Conservation (phyloP, 495 filamentous ascomycete genomes). For the Xylaria curta region DNA sequence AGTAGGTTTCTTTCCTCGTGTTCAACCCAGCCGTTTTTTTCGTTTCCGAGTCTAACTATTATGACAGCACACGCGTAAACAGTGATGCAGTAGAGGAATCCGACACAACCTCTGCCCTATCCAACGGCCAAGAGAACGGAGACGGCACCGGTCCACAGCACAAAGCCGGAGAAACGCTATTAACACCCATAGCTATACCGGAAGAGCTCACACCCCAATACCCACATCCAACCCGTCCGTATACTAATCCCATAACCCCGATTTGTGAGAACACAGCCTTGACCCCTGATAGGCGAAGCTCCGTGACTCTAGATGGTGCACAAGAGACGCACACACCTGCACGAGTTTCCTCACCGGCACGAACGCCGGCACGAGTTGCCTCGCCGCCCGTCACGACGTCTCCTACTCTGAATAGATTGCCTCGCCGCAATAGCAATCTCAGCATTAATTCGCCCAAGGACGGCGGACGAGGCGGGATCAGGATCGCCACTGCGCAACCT, state of each 20-base stretch:
- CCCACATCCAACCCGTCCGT: slow-evolving; percentile 15
- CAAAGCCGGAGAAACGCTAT: slow-evolving; percentile 30
- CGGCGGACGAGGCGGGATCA: slow-evolving; percentile 43
- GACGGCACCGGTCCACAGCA: slow-evolving; percentile 21
- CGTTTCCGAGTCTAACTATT: neutral
- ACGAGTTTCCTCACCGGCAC: slow-evolving; percentile 14
- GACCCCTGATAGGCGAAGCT: slow-evolving; percentile 20
- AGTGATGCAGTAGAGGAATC: slow-evolving; percentile 39
- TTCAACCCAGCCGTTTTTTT: neutral
- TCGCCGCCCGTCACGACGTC: too few relatives aligned
- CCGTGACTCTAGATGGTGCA: slow-evolving; percentile 15
- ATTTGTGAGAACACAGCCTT: slow-evolving; percentile 29
- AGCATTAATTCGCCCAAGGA: slow-evolving; percentile 38
- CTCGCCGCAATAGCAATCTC: slow-evolving; percentile 32
- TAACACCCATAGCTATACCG: slow-evolving; percentile 18
- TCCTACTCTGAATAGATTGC: too few relatives aligned
- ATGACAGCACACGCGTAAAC: slow-evolving; percentile 30
- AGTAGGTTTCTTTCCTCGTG: slow-evolving; percentile 31
- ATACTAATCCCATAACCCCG: slow-evolving; percentile 28
- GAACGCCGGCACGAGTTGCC: neutral
- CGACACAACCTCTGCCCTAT: slow-evolving; percentile 31
- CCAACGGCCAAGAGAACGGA: slow-evolving; percentile 33
- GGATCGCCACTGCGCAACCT: slow-evolving; percentile 41
- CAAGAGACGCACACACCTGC: neutral
- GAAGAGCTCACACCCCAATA: slow-evolving; percentile 14